Conservation (phyloP, 192 early-diverging fungal species). For the Linnemannia exigua region DNA sequence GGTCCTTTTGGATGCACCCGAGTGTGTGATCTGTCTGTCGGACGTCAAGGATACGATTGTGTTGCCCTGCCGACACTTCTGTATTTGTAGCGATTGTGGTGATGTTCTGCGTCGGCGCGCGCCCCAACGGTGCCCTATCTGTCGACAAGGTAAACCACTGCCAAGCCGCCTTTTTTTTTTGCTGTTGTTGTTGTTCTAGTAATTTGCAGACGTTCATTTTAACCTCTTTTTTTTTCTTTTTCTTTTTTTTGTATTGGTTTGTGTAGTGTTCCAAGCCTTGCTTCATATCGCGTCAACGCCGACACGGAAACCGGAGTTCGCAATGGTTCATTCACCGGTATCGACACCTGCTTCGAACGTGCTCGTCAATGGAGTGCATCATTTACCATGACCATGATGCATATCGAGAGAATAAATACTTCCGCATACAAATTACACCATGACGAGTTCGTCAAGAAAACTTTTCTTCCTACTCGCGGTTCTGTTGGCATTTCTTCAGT, state of each 20-base stretch:
- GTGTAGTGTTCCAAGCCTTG: slow-evolving; percentile 46
- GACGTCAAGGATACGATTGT: slow-evolving; percentile 81
- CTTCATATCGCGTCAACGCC: slow-evolving; percentile 49
- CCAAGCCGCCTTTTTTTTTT: not conserved
- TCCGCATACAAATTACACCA: too few relatives aligned
- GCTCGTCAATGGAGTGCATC: slow-evolving; percentile 3
- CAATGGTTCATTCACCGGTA: slow-evolving; percentile 13
- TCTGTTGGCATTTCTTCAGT: too few relatives aligned
- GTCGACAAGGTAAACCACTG: slow-evolving; percentile 42
- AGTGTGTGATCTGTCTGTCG: slow-evolving; percentile 86
- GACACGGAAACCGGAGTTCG: slow-evolving; percentile 22
- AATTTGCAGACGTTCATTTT: not conserved
- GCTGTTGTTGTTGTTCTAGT: not conserved
- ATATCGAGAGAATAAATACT: too few relatives aligned
- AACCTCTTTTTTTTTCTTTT: too few relatives aligned
- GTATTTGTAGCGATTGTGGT: slow-evolving; percentile 82
- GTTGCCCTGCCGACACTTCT: slow-evolving; percentile 86
- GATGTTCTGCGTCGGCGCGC: slow-evolving; percentile 67
- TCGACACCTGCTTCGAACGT: not conserved
- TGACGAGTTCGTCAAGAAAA: too few relatives aligned
- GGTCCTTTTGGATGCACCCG: slow-evolving; percentile 60
- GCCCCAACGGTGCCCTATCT: slow-evolving; percentile 53
- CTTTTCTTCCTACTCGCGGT: too few relatives aligned
- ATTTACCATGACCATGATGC: not conserved
- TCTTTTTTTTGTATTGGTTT: not conserved